Percentiles rank a stretch among this genome's conserved stretches.
Conservation (phyloP, 768 basidiomycete genomes). For the Mycena galopus region DNA sequence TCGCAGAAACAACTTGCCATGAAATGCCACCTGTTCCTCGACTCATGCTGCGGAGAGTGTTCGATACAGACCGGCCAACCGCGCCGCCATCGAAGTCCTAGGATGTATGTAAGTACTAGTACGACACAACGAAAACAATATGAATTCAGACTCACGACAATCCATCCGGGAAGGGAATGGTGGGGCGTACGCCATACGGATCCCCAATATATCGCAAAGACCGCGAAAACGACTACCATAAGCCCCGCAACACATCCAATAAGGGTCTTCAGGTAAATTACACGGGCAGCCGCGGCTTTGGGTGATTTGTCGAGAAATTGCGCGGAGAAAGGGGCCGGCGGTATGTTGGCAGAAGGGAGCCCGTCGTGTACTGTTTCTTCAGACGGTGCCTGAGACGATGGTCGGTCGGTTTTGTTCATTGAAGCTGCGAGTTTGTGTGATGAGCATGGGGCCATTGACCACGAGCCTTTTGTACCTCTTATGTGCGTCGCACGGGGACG, state of each 20-base stretch:
- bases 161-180: slow-evolving; percentile 60
- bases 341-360: too few species aligned
- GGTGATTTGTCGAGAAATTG: slow-evolving; percentile 41
- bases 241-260: slow-evolving; percentile 49
- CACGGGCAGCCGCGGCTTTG: slow-evolving; percentile 46
- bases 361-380: too few species aligned
- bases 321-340: slow-evolving; percentile 24
- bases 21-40: neutral
- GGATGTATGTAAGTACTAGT: neutral
- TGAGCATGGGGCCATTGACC: too few species aligned
- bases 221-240: slow-evolving; percentile 55
- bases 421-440: too few species aligned
- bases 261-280: slow-evolving; percentile 57
- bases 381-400: too few species aligned
- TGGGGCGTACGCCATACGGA: slow-evolving; percentile 58
- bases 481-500: too few species aligned
- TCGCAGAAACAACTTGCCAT: neutral
- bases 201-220: slow-evolving; percentile 72
- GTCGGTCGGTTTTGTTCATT: too few species aligned
- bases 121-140: neutral
- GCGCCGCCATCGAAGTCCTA: slow-evolving; percentile 9
- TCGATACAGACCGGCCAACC: neutral
- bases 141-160: slow-evolving; percentile 55
- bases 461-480: too few species aligned
- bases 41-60: neutral